Conservation (phyloP, 1,284 basidiomycete species). For the Ceratobasidium sp. region DNA sequence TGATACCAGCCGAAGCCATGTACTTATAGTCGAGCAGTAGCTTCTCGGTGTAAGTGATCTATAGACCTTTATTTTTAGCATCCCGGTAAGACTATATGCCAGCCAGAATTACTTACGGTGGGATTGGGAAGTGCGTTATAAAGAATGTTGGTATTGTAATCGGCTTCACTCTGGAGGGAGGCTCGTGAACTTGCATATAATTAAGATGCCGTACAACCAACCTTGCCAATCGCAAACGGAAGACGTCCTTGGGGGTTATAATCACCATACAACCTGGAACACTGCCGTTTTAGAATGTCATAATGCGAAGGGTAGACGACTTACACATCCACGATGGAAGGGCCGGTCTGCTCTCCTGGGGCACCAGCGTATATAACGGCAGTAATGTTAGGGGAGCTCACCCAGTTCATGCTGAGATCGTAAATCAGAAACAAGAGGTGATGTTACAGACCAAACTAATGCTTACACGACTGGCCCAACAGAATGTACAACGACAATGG, state of each 20-base stretch:
- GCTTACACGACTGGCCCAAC: constrained; percentile 48
- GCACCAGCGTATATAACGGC: constrained; percentile 40
- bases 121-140: constrained; percentile 39
- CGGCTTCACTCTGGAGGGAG: constrained; percentile 18
- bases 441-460: not conserved
- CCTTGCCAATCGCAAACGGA: constrained; percentile 41
- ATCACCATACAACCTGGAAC: constrained; percentile 24
- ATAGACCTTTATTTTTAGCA: not conserved
- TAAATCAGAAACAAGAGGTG: not conserved
- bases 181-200: too few species aligned
- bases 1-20: constrained; percentile 40
- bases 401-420: constrained; percentile 40
- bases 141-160: constrained; percentile 41
- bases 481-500: constrained; percentile 52
- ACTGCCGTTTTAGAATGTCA: not conserved
- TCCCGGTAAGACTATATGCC: not conserved
- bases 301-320: not conserved
- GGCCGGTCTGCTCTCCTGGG: constrained; percentile 38
- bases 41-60: constrained; percentile 40
- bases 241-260: constrained; percentile 39
- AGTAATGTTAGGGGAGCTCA: constrained; percentile 44
- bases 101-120: not conserved
- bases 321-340: constrained; percentile 39
- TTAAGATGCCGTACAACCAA: not conserved
- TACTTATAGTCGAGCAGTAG: constrained; percentile 40